A percentile compares a stretch with the other conserved stretches of the same genome.
Evolutionary conservation across 768 basidiomycete genomes (phyloP).

Genomic region (Wakefieldia striispora): DNA sequence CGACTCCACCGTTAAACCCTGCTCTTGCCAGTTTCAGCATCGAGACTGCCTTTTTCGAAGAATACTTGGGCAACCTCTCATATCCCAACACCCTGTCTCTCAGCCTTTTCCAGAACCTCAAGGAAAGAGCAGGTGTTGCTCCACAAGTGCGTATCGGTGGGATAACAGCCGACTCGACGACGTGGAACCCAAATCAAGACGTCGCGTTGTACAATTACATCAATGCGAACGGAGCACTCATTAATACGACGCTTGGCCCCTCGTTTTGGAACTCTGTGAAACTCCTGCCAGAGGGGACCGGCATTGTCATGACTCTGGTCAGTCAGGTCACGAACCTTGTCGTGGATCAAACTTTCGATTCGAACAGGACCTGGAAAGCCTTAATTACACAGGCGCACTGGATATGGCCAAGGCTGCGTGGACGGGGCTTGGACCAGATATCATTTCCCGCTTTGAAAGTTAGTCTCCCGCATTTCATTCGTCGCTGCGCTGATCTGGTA

Average conservation of each 20-base stretch:
- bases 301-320: slow-evolving; percentile 46
- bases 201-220: slow-evolving; percentile 38
- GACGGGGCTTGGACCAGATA: slow-evolving; percentile 33
- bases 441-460: slow-evolving; percentile 48
- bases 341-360: not conserved
- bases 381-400: slow-evolving; percentile 42
- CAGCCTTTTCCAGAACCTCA: slow-evolving; percentile 45
- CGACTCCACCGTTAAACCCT: slow-evolving; percentile 43
- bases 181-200: slow-evolving; percentile 43
- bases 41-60: slow-evolving; percentile 53
- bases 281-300: slow-evolving; percentile 45
- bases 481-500: not conserved
- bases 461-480: not conserved
- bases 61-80: slow-evolving; percentile 46
- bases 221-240: slow-evolving; percentile 42
- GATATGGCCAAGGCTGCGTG: slow-evolving; percentile 43
- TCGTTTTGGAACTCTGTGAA: slow-evolving; percentile 46
- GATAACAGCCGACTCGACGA: slow-evolving; percentile 53
- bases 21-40: slow-evolving; percentile 53
- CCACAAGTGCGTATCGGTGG: slow-evolving; percentile 51
- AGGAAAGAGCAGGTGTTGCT: slow-evolving; percentile 42
- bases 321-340: slow-evolving; percentile 1
- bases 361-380: slow-evolving; percentile 42
- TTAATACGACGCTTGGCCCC: slow-evolving; percentile 52
- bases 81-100: slow-evolving; percentile 43